These are phyloP conservation scores for Pezicula rhizophila DNA, from an alignment of 2,329 filamentous ascomycete genomes.

Conservation along the genomic window DNA sequence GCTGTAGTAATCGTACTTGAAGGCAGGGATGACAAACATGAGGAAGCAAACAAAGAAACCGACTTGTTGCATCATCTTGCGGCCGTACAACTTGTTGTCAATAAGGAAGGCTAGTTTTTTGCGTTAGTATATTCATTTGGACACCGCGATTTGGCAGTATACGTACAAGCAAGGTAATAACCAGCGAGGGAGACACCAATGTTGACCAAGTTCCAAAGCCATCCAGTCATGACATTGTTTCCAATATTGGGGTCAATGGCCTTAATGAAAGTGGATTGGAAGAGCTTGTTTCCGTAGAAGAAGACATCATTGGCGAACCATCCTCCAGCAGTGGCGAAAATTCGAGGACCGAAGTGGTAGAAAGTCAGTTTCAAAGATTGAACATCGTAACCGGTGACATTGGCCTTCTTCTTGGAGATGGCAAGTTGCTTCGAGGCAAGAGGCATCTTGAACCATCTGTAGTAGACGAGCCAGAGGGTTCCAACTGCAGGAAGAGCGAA, in stretches of 20 bases:
- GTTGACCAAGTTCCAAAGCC: constrained; percentile 92
- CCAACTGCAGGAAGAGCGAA: constrained; percentile 88
- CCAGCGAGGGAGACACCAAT: constrained; percentile 77
- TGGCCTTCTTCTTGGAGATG: constrained; percentile 75
- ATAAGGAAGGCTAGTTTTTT: constrained; percentile 57
- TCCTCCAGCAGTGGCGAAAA: constrained; percentile 77
- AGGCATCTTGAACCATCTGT: constrained; percentile 92
- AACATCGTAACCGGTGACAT: constrained; percentile 90
- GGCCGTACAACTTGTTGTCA: constrained; percentile 93
- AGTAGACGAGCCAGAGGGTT: constrained; percentile 92
- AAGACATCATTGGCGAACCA: constrained; percentile 99
- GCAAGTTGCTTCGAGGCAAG: constrained; percentile 77
- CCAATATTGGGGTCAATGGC: constrained; percentile 65
- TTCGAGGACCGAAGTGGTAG: constrained; percentile 76
- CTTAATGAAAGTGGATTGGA: constrained; percentile 84
- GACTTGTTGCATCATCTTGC: constrained; percentile 93
- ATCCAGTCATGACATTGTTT: constrained; percentile 71
- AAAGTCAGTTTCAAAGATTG: constrained; percentile 73
- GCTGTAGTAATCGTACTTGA: constrained; percentile 81
- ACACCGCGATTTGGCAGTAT: constrained; percentile 20
- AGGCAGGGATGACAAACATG: constrained; percentile 86
- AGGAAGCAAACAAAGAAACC: constrained; percentile 92
- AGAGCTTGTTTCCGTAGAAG: constrained; percentile 99
- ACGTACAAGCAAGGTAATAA: constrained; percentile 73
- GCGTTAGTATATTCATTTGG: background rate